Percentiles rank a stretch among this genome's conserved stretches.
Evolutionary conservation across 495 filamentous ascomycete genomes (phyloP).

Genomic region (Penicillium samsonianum): DNA sequence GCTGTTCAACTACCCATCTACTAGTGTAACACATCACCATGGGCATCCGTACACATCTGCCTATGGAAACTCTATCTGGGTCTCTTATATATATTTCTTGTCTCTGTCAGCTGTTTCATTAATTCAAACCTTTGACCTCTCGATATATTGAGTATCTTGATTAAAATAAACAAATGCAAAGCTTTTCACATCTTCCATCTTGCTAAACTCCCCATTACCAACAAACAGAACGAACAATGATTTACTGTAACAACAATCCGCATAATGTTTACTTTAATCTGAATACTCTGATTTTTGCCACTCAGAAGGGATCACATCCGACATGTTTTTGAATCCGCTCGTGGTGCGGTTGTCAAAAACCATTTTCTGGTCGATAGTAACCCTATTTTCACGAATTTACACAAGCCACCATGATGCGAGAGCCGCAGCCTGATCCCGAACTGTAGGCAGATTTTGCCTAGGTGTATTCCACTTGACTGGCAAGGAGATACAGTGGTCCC

Average conservation of each 20-base stretch:
- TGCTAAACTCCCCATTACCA: too few relatives aligned
- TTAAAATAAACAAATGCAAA: not conserved
- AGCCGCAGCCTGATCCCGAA: not conserved
- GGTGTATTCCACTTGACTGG: constrained; percentile 1
- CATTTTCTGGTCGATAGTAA: not conserved
- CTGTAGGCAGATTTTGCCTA: not conserved
- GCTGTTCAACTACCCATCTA: not conserved
- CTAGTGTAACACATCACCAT: too few relatives aligned
- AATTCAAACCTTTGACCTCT: not conserved
- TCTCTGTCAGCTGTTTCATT: too few relatives aligned
- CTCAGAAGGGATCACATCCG: not conserved
- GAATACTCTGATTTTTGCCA: constrained; percentile 18
- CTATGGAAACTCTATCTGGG: too few relatives aligned
- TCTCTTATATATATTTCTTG: too few relatives aligned
- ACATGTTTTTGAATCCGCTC: not conserved
- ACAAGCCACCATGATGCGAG: not conserved
- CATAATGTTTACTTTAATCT: not conserved
- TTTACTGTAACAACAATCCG: not conserved
- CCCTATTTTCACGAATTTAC: not conserved
- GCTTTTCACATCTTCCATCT: not conserved
- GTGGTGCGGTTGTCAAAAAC: not conserved
- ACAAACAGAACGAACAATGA: not conserved
- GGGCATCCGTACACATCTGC: too few relatives aligned
- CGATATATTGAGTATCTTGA: not conserved
- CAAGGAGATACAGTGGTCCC: constrained; percentile 3